Conservation (phyloP, 208 protist species). For the Crithidia bombi region DNA sequence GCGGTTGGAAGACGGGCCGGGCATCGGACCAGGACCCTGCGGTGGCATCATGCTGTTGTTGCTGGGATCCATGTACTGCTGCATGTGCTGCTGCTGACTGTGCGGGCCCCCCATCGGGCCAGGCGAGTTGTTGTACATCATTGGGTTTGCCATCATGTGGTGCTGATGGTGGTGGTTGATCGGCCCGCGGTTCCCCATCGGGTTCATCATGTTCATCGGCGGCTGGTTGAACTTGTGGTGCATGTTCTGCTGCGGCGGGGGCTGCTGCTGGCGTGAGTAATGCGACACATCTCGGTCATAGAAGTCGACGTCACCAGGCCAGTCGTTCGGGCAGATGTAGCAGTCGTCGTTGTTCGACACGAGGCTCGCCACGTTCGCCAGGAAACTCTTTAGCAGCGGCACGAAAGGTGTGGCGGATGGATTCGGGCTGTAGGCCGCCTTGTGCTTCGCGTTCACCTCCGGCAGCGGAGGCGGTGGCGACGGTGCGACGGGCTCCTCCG, state of each 20-base stretch:
- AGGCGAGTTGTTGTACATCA: constrained; percentile 23
- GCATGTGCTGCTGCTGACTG: constrained; percentile 45
- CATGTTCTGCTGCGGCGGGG: constrained; percentile 22
- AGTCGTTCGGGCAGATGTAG: constrained; percentile 49
- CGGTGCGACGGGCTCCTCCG: constrained; percentile 20
- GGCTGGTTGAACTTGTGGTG: constrained; percentile 35
- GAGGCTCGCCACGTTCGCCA: constrained; percentile 52
- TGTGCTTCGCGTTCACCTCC: constrained; percentile 29
- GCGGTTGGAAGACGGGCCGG: constrained; percentile 30
- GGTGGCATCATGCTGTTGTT: constrained; percentile 32
- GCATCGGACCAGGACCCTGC: constrained; percentile 19
- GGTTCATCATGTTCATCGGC: constrained; percentile 26
- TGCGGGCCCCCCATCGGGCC: constrained; percentile 23
- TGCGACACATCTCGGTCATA: constrained; percentile 76
- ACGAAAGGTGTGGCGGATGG: constrained; percentile 53
- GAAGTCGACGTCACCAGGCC: constrained; percentile 62
- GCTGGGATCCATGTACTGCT: constrained; percentile 40
- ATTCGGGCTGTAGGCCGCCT: constrained; percentile 57
- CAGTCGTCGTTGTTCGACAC: constrained; percentile 54
- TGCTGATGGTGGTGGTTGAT: constrained; percentile 43
- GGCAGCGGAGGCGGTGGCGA: constrained; percentile 26
- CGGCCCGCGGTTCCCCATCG: constrained; percentile 19
- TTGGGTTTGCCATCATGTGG: constrained; percentile 21
- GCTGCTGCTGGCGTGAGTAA: constrained; percentile 46
- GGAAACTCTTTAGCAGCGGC: constrained; percentile 49